These are phyloP conservation scores for Thelonectria blattea DNA, from an alignment of 2,329 filamentous ascomycete genomes.

Conservation along the genomic window DNA sequence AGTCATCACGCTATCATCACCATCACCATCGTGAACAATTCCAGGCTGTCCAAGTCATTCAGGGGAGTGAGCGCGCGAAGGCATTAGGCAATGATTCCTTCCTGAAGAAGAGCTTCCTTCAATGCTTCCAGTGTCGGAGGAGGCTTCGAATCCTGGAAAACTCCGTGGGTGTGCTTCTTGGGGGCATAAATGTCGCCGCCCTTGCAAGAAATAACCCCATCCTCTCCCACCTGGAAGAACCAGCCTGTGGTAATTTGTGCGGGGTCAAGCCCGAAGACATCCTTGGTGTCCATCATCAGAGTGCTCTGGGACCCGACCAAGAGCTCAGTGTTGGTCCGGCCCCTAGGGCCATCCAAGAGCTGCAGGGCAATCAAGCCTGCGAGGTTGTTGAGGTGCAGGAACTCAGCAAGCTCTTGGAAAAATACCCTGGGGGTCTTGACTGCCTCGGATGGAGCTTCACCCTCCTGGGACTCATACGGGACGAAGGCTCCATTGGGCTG, in stretches of 20 bases:
- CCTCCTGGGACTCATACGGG: conserved; percentile 10
- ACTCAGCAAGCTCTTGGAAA: background rate
- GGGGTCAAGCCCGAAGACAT: background rate
- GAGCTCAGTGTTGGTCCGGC: conserved; percentile 9
- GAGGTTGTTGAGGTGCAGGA: background rate
- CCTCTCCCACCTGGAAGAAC: conserved; percentile 2
- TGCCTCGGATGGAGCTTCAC: conserved; percentile 8
- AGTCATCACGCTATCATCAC: background rate
- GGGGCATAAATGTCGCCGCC: conserved; percentile 2
- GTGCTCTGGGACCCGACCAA: conserved; percentile 1
- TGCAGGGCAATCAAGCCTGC: background rate
- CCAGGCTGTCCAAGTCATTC: conserved; percentile 1
- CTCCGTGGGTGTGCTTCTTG: conserved; percentile 4
- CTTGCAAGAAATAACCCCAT: conserved; percentile 8
- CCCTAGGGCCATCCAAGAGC: background rate
- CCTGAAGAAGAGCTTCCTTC: background rate
- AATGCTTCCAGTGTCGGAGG: conserved; percentile 6
- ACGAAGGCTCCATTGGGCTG: conserved; percentile 4
- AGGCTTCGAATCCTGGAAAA: conserved; percentile 7
- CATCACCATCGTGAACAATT: conserved; percentile 5
- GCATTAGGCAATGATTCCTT: conserved; percentile 6
- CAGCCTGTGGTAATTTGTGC: conserved; percentile 1
- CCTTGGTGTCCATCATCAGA: conserved; percentile 9
- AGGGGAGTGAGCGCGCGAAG: background rate
- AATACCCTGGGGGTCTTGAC: background rate